Evolutionary conservation across 495 filamentous ascomycete species (phyloP), one percentile per base, ranked within the genome.

Genomic region (Penicillium dipodomyicola): DNA sequence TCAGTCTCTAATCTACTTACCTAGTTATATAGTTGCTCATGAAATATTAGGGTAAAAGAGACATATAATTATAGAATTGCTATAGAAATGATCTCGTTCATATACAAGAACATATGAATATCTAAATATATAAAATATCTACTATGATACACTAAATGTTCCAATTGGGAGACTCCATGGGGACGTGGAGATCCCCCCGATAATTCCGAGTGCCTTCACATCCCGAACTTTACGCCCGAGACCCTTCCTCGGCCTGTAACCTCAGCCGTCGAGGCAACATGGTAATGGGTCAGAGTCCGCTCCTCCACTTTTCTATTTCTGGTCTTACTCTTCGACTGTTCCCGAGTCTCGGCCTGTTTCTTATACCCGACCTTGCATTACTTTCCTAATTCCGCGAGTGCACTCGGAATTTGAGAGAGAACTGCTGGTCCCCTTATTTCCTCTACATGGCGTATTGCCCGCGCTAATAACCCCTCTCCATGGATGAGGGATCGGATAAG

Each of bases 401-500:
- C 29, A 25, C 2, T 27, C 7, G 8, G 15, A 32, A 32, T 20
- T 48, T 10, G 19, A 25, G 6, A 7, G 1, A 15, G 22, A 15
- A 12, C 9, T 14, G 7, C 30, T 20, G 8, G 11, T 20, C 30
- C 3, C 7, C n/a, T 30, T 29, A 1, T 29, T 32, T 2, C 22
- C 40, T 40, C 58, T 65, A 54, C 44, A 69, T 72, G 68, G 58
- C 64, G 64, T 68, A 65, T 46, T 27, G 59, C 48, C 54, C 59
- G 58, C 20, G 35, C 47, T 58, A 61, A 61, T 42, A 63, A 49
- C 67, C 60, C 62, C 58, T 68, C 69, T 53, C 67, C 67, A 78
- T 78, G 76, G 74, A 78, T 59, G 75, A 78, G 72, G 74, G 66
- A 58, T 62, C 72, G 23, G 72, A 77, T 62, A 73, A 76, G 67